A percentile compares a stretch with the other conserved stretches of the same genome.
These are phyloP conservation scores for Sphagnum tenellum DNA, from an alignment of 225 moss, liverwort and hornwort genomes.

Conservation along the genomic window DNA sequence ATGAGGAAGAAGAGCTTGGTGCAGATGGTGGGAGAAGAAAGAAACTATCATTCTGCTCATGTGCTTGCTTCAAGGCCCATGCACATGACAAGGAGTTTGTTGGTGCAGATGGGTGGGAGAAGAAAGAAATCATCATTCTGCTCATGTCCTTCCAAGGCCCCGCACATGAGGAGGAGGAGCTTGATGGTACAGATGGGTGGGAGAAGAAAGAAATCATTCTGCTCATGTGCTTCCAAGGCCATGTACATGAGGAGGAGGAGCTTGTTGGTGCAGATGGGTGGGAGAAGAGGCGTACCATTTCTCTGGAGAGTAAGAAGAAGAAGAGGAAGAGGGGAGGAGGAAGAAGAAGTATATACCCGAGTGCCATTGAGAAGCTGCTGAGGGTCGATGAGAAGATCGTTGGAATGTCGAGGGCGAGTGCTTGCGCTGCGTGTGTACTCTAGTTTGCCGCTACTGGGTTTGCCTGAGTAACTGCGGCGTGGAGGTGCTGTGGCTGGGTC, in stretches of 20 bases:
- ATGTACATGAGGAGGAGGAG: no score
- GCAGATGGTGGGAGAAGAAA: no score
- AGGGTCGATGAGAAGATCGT: slow-evolving; percentile 77
- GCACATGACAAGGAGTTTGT: no score
- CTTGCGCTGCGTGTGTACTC: slow-evolving; percentile 77
- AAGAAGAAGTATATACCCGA: slow-evolving; percentile 22
- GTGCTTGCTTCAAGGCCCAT: no score
- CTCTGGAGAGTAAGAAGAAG: not conserved
- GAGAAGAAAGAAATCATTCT: not conserved
- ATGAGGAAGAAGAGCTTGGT: no score
- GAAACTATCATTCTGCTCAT: no score
- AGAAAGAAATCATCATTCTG: no score
- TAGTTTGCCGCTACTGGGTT: slow-evolving; percentile 20
- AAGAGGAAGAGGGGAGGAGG: not conserved
- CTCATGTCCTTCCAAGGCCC: no score
- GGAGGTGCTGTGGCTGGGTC: slow-evolving; percentile 25
- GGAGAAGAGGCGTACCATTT: not conserved
- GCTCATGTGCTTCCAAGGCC: no score
- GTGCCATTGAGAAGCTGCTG: slow-evolving; percentile 62
- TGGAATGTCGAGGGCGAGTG: slow-evolving; percentile 58
- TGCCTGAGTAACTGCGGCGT: slow-evolving; percentile 31
- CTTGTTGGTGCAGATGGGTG: not conserved
- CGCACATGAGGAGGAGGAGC: not conserved
- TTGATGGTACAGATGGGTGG: not conserved
- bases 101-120: no score